A percentile compares a stretch with the other conserved stretches of the same genome.
Evolutionary conservation across 2,329 filamentous ascomycete genomes (phyloP).

Genomic region (Aschersonia sp.): DNA sequence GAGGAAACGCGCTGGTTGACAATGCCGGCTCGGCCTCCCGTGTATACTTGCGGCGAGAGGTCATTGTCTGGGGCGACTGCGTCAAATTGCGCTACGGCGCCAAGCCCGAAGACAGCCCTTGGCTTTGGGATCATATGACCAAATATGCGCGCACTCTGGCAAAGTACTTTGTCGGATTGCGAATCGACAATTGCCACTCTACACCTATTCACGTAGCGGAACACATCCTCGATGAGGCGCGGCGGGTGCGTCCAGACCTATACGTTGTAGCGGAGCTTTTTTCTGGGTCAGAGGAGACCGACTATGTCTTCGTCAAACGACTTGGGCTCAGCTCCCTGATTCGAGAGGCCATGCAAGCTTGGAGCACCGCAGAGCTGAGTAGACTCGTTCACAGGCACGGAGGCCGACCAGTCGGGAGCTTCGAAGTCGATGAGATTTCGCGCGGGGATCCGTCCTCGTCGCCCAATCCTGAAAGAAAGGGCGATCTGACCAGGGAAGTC

Average conservation of each 20-base stretch:
- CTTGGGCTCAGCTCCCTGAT: slow-evolving; percentile 86
- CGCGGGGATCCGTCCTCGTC: slow-evolving; percentile 34
- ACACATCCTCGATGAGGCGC: slow-evolving; percentile 87
- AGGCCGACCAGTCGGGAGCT: slow-evolving; percentile 88
- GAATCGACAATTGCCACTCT: slow-evolving; percentile 96
- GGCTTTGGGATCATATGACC: slow-evolving; percentile 91
- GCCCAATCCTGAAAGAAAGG: slow-evolving; percentile 14
- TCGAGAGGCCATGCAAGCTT: slow-evolving; percentile 95
- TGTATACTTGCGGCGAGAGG: slow-evolving; percentile 89
- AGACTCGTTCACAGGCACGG: slow-evolving; percentile 86
- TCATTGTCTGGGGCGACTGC: slow-evolving; percentile 97
- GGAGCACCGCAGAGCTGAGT: slow-evolving; percentile 88
- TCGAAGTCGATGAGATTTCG: slow-evolving; percentile 79
- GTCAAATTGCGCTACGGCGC: slow-evolving; percentile 88
- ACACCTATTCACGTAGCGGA: slow-evolving; percentile 91
- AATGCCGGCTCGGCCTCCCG: slow-evolving; percentile 81
- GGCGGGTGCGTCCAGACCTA: slow-evolving; percentile 70
- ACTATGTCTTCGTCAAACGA: slow-evolving; percentile 89
- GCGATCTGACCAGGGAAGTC: slow-evolving; percentile 39
- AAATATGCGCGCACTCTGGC: slow-evolving; percentile 84
- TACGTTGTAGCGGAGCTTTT: slow-evolving; percentile 94
- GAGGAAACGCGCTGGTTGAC: slow-evolving; percentile 83
- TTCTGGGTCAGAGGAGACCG: slow-evolving; percentile 87
- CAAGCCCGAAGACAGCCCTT: slow-evolving; percentile 72
- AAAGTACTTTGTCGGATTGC: slow-evolving; percentile 87